Base-by-base conservation (phyloP, 768 basidiomycete species). In the Galerina sulciceps region DNA sequence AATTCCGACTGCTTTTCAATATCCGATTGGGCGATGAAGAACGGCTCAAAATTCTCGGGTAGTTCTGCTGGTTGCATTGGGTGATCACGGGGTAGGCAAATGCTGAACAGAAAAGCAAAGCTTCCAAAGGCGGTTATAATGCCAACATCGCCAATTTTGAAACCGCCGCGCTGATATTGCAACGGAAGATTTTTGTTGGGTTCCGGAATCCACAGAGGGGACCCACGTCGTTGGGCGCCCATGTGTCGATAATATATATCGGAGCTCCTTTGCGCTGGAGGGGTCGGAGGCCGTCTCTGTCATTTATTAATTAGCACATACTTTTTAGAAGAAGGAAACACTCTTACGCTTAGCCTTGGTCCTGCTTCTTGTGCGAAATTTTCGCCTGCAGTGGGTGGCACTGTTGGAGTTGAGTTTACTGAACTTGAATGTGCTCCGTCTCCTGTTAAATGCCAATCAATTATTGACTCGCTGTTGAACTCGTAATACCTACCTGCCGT, bases 41-140 rank as follows among this genome's bases (percentile, higher is more conserved):
- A 55, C 13, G 54, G 57, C 11, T 14, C 13, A 44, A 59, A 65
- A 5, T 26, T 45, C 13, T 38, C 67, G 0, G 77, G 77, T 6
- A 76, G 68, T 8, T 64, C 57, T 1, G 57, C 61, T 5, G 23
- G 38, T 17, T 77, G 67, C 48, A 74, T 64, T 26, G 71, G 69
- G 52, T 72, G 50, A 20, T 54, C 56, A 9, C 38, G 44, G 23
- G 72, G 62, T 1, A 68, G 46, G 36, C 69, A 69, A 26, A 77
- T 64, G 56, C 75, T 76, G 64, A 79, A 79, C 35, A 78, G 71
- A 49, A 71, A 66, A 18, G 71, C 71, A 18, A 76, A 78, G 10
- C 53, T 56, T 34, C 75, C 75, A 34, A 61, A 57, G 31, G 60
- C 61, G 23, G 70, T 66, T 17, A 77, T 55, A 11, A 71, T 62